A percentile compares a stretch with the other conserved stretches of the same genome.
These are phyloP conservation scores for Aureobasidium melanogenum DNA, from an alignment of 2,329 filamentous ascomycete species.

Conservation along the genomic window DNA sequence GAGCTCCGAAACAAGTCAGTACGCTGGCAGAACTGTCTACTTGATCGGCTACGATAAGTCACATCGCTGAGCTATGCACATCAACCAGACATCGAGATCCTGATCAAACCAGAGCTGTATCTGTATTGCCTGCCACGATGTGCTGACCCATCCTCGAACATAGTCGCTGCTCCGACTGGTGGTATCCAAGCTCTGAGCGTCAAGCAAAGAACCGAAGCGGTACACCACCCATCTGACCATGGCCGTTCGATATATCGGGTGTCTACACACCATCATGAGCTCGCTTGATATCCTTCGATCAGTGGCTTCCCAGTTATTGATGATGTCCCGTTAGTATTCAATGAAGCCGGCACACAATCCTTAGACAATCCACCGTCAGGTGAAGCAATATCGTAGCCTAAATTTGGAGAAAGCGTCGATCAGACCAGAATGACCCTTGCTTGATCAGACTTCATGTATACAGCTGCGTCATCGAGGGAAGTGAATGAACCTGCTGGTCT, in stretches of 20 bases:
- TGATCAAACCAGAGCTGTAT: no score
- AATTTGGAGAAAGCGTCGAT: background rate
- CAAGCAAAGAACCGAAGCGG: background rate
- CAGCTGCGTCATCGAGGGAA: background rate
- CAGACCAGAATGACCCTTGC: background rate
- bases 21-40: no score
- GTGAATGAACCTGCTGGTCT: background rate
- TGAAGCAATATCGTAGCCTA: background rate
- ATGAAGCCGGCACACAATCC: background rate
- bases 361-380: background rate
- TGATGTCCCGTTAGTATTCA: background rate
- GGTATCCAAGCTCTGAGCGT: background rate
- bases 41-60: no score
- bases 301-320: background rate
- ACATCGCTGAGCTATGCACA: no score
- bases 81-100: no score
- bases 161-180: background rate
- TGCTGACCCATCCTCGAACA: no score
- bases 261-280: background rate
- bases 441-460: no score
- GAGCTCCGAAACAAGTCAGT: no score
- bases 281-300: no score
- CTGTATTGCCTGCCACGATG: no score
- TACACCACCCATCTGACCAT: background rate
- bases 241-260: background rate